Conservation (phyloP, 225 moss, liverwort and hornwort genomes). For the Straminergon stramineum region DNA sequence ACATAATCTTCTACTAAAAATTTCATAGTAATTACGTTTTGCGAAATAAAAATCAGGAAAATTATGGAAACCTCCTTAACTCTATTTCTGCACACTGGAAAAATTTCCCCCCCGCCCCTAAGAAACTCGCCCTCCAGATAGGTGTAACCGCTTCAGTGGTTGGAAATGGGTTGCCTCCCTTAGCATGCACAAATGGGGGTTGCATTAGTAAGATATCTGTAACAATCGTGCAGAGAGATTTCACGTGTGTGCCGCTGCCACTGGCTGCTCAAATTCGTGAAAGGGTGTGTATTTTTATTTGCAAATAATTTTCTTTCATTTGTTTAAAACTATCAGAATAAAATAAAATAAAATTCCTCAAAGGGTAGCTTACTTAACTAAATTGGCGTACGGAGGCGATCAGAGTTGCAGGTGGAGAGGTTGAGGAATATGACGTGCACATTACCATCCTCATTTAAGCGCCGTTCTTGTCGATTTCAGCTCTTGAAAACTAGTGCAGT, state of each 20-base stretch:
- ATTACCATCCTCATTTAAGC: neutral
- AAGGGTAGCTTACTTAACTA: neutral
- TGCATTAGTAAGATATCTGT: neutral
- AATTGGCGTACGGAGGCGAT: neutral
- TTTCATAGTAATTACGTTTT: too few species aligned
- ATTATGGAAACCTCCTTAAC: too few species aligned
- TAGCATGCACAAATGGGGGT: neutral
- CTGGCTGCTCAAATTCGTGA: neutral
- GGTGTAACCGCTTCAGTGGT: too few species aligned
- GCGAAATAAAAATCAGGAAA: too few species aligned
- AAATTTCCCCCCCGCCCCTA: too few species aligned
- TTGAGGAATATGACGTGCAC: neutral
- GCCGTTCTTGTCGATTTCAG: neutral
- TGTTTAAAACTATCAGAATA: neutral
- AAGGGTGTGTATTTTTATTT: neutral
- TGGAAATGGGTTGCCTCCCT: too few species aligned
- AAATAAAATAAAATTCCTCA: neutral
- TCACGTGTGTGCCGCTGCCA: neutral
- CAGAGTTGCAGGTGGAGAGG: neutral
- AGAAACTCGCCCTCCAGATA: too few species aligned
- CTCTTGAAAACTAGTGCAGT: neutral
- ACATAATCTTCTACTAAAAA: too few species aligned
- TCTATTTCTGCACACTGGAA: too few species aligned
- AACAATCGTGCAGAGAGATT: neutral
- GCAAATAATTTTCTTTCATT: neutral